Percentiles rank a stretch among this genome's conserved stretches.
Evolutionary conservation across 352 stramenopile genomes (phyloP).

Genomic region (Pythium biforme): DNA sequence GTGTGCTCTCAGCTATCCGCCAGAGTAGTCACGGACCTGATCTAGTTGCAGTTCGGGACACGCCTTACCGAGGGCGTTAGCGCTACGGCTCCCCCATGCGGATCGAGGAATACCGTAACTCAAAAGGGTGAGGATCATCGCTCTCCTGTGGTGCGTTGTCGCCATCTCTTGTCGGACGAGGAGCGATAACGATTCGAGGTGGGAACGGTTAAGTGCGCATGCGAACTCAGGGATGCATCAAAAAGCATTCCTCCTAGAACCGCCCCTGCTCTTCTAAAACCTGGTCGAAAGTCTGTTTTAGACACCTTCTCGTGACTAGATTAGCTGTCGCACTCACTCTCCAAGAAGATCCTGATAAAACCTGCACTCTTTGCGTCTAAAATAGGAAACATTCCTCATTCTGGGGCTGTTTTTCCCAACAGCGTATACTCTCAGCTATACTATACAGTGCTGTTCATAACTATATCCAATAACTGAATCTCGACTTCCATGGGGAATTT

Average conservation of each 20-base stretch:
- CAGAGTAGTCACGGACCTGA: too few relatives aligned
- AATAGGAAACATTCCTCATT: neutral
- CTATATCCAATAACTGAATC: too few relatives aligned
- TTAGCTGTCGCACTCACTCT: neutral
- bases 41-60: too few relatives aligned
- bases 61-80: too few relatives aligned
- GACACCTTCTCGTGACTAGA: neutral
- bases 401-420: neutral
- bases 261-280: neutral
- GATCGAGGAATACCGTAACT: conserved; percentile 74
- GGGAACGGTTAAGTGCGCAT: too few relatives aligned
- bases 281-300: neutral
- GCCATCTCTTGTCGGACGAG: neutral
- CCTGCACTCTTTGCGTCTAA: neutral
- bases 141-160: neutral
- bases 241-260: neutral
- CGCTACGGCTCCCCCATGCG: too few relatives aligned
- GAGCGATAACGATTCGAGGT: too few relatives aligned
- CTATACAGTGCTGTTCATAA: too few relatives aligned
- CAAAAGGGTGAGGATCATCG: conserved; percentile 49
- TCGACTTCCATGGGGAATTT: too few relatives aligned
- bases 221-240: too few relatives aligned
- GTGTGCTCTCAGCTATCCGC: too few relatives aligned
- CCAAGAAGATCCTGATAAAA: neutral
- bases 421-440: neutral